phyloP scores from a whole-genome alignment of 306 rosid genomes.

The Gastrolobium bilobum region DNA sequence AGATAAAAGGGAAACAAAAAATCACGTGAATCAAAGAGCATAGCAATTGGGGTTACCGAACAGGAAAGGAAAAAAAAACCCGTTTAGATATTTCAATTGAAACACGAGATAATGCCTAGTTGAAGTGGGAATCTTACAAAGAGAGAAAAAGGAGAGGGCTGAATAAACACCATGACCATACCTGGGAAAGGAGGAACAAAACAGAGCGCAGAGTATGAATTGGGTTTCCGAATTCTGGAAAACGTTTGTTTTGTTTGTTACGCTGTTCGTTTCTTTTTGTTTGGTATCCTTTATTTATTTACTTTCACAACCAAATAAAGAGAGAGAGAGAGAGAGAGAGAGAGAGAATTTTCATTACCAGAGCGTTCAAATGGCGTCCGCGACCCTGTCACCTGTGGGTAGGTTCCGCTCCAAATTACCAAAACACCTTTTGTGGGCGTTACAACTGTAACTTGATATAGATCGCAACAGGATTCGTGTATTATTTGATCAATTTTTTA shows the following conservation, averaged over 20 bases:
- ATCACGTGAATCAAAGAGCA: not conserved
- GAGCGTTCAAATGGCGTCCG: slow-evolving; percentile 48
- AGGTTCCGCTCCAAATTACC: slow-evolving; percentile 31
- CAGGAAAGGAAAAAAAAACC: not conserved
- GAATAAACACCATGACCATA: too few species aligned
- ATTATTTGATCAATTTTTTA: too few species aligned
- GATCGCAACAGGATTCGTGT: too few species aligned
- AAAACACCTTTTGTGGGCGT: slow-evolving; percentile 32
- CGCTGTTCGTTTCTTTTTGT: not conserved
- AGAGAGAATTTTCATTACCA: not conserved
- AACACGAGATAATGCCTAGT: slow-evolving; percentile 10
- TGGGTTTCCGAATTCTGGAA: slow-evolving; percentile 27
- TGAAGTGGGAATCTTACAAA: slow-evolving; percentile 34
- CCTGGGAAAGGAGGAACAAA: slow-evolving; percentile 60
- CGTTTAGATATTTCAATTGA: slow-evolving; percentile 18
- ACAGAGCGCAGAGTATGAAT: slow-evolving; percentile 45
- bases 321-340: not conserved
- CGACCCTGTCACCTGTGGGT: slow-evolving; percentile 16
- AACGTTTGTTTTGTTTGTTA: slow-evolving; percentile 37
- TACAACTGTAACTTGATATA: not conserved
- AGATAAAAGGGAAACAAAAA: not conserved
- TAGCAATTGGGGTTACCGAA: not conserved
- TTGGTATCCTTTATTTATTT: not conserved
- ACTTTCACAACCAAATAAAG: not conserved
- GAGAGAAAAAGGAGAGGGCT: slow-evolving; percentile 25